A percentile compares a stretch with the other conserved stretches of the same genome.
Evolutionary conservation across 371 early-diverging fungal species (phyloP).

Genomic region (Apophysomyces variabilis): DNA sequence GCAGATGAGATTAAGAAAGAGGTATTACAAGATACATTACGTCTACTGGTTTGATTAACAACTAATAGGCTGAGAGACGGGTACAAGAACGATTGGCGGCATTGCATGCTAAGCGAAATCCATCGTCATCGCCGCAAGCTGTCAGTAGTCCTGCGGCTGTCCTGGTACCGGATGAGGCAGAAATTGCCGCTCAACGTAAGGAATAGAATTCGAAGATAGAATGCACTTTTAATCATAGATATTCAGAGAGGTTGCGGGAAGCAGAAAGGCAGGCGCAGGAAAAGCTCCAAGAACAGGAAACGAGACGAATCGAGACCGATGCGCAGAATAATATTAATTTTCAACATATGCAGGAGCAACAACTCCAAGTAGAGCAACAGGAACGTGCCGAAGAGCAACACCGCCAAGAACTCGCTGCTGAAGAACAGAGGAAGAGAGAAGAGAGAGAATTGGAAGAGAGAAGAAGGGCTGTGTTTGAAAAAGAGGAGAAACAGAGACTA

Average conservation of each 20-base stretch:
- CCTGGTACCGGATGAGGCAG: slow-evolving; percentile 29
- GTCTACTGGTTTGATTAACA: background rate
- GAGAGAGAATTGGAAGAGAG: slow-evolving; percentile 36
- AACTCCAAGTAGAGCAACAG: slow-evolving; percentile 16
- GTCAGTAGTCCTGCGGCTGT: slow-evolving; percentile 23
- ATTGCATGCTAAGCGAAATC: slow-evolving; percentile 41
- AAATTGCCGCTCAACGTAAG: slow-evolving; percentile 46
- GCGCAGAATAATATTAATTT: slow-evolving; percentile 11
- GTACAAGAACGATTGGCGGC: slow-evolving; percentile 57
- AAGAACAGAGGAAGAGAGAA: slow-evolving; percentile 6
- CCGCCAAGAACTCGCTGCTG: slow-evolving; percentile 22
- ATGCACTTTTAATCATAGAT: background rate
- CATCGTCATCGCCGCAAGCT: slow-evolving; percentile 21
- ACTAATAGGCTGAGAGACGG: slow-evolving; percentile 50
- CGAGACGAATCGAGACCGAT: slow-evolving; percentile 30
- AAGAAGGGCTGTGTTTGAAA: slow-evolving; percentile 30
- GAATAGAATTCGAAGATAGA: background rate
- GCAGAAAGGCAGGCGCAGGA: slow-evolving; percentile 46
- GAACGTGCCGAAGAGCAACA: slow-evolving; percentile 27
- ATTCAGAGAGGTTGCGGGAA: slow-evolving; percentile 37
- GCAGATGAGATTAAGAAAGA: slow-evolving; percentile 59
- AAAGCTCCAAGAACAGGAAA: slow-evolving; percentile 29
- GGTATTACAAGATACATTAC: slow-evolving; percentile 18
- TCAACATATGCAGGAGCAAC: slow-evolving; percentile 25
- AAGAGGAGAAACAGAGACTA: slow-evolving; percentile 39